Evolutionary conservation across 768 basidiomycete species (phyloP), one percentile per base, ranked within the genome.

Genomic region (Mrakia gelida): DNA sequence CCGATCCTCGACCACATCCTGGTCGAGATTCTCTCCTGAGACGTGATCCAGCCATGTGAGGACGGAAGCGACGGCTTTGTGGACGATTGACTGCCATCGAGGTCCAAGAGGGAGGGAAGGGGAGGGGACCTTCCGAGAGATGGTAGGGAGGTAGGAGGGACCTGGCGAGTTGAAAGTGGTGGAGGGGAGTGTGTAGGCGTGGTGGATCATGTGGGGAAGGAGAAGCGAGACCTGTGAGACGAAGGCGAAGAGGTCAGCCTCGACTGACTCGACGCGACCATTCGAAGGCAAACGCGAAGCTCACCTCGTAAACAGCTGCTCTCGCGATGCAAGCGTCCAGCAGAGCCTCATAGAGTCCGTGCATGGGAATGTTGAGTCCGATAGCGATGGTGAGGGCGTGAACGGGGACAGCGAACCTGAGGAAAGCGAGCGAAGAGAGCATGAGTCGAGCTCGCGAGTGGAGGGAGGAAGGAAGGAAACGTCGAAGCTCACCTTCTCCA

Each of bases 371-470:
- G 59, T 63, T 59, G 32, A 41, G 30, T 15, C 34, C 38, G 18
- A 78, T 43, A 41, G 71, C 62, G 61, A 78, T 71, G 26, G 76
- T 73, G 3, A 78, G 30, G 28, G 76, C 76, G 26, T 73, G 76
- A 18, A 67, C 72, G 26, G 76, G 68, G 13, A 78, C 62, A 10
- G 76, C 38, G 30, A 43, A 73, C 41, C 76, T 78, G 43, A 30
- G 9, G 23, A 7, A n/a, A 34, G 34, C 13, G 18, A 61, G 32
- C 16, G 45, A 0, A 23, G 7, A 18, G 30, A 26, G 28, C 34
- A 28, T 9, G 38, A 45, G 30, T 38, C 34, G n/a, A 71, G 75
- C 32, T 56, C 15, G 38, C 38, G 10, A 26, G 41, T 3, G 21
- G 16, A 15, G 23, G 30, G 23, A 32, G 16, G 9, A 15, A 23